A percentile compares a stretch with the other conserved stretches of the same genome.
These are phyloP conservation scores for Boletus fagicola DNA, from an alignment of 768 basidiomycete genomes.

Conservation along the genomic window DNA sequence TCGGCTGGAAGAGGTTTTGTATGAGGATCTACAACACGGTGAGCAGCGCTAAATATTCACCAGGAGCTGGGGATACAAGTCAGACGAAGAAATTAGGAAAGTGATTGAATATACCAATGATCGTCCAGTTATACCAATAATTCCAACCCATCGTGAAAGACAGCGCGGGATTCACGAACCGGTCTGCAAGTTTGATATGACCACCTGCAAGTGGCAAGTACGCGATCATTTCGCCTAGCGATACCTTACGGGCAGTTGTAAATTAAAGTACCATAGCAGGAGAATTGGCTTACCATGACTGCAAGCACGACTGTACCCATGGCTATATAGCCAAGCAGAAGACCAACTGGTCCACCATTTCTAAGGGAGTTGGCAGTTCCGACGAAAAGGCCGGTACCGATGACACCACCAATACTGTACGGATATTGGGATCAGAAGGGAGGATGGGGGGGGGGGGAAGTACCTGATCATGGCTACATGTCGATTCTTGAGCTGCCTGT, in stretches of 20 bases:
- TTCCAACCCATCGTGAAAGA: constrained; percentile 58
- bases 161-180: constrained; percentile 76
- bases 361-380: constrained; percentile 53
- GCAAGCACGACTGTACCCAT: constrained; percentile 69
- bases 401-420: constrained; percentile 58
- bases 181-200: constrained; percentile 77
- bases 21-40: background rate
- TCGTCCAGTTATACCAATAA: constrained; percentile 45
- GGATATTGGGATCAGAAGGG: constrained; percentile 1
- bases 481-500: constrained; percentile 69
- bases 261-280: background rate
- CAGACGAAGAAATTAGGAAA: background rate
- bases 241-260: constrained; percentile 41
- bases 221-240: constrained; percentile 60
- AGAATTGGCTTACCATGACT: constrained; percentile 55
- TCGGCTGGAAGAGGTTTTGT: constrained; percentile 23
- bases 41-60: constrained; percentile 13
- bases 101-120: constrained; percentile 14
- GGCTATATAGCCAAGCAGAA: constrained; percentile 65
- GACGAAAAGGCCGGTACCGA: constrained; percentile 62
- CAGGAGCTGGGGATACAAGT: constrained; percentile 19
- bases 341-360: constrained; percentile 69
- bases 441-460: background rate
- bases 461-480: constrained; percentile 84
- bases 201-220: constrained; percentile 78